A percentile compares a stretch with the other conserved stretches of the same genome.
Conservation (phyloP, 192 early-diverging fungal genomes). For the Coemansia sp. region DNA sequence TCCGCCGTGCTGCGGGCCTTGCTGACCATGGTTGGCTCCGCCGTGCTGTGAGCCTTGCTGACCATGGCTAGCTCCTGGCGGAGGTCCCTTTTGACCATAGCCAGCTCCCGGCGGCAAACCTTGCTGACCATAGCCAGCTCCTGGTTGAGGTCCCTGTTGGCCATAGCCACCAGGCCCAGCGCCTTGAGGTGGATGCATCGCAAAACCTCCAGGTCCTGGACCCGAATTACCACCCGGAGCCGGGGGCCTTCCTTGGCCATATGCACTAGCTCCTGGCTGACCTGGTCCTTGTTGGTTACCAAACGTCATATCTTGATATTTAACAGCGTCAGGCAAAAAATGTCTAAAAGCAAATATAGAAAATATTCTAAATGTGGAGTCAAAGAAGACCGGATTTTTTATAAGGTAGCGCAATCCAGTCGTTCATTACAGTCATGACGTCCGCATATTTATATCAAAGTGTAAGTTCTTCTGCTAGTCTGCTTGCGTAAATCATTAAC, state of each 20-base stretch:
- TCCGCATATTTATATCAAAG: not conserved
- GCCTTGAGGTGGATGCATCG: not conserved
- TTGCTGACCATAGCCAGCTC: not conserved
- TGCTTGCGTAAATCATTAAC: not conserved
- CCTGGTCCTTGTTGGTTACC: constrained; percentile 21
- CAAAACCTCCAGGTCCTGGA: not conserved
- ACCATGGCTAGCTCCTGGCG: constrained; percentile 27
- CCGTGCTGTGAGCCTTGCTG: not conserved
- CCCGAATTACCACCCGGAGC: not conserved
- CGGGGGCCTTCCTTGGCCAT: constrained; percentile 1
- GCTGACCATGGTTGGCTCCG: not conserved
- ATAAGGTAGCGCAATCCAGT: not conserved
- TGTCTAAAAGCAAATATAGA: not conserved
- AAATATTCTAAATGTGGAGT: not conserved
- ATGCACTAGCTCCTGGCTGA: constrained; percentile 5
- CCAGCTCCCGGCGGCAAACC: not conserved
- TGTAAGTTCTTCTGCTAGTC: not conserved
- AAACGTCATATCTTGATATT: constrained; percentile 5
- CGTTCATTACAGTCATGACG: not conserved
- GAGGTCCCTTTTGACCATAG: constrained; percentile 12
- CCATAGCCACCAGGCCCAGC: not conserved
- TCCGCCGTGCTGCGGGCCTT: constrained; percentile 7
- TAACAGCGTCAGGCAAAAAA: not conserved
- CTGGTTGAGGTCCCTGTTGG: not conserved
- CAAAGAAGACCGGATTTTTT: not conserved